These are phyloP conservation scores for Termitomyces sp. DNA, from an alignment of 768 basidiomycete genomes.

Conservation along the genomic window DNA sequence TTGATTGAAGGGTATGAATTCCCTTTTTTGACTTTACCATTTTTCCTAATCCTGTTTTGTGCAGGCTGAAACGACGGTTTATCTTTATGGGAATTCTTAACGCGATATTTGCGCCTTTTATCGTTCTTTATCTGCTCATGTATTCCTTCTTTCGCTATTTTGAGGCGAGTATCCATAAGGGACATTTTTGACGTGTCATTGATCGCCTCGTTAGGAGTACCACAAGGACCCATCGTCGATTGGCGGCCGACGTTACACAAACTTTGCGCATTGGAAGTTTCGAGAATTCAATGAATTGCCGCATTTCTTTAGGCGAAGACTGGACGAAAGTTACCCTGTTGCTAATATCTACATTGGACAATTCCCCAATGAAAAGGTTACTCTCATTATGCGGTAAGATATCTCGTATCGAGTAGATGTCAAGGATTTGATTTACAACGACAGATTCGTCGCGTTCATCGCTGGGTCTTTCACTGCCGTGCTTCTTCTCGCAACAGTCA, in stretches of 20 bases:
- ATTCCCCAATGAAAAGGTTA: constrained; percentile 93
- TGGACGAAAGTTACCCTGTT: constrained; percentile 83
- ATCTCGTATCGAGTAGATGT: neutral
- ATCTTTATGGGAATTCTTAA: constrained; percentile 98
- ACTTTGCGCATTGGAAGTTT: constrained; percentile 97
- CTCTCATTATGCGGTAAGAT: constrained; percentile 81
- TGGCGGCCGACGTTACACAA: constrained; percentile 87
- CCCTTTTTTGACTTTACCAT: neutral
- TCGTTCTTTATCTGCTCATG: constrained; percentile 92
- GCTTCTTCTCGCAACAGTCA: constrained; percentile 81
- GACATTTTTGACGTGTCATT: constrained; percentile 2
- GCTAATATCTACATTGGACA: constrained; percentile 97
- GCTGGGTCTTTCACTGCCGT: constrained; percentile 97
- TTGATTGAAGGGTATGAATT: constrained; percentile 72
- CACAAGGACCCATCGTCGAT: constrained; percentile 98
- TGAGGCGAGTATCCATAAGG: constrained; percentile 53
- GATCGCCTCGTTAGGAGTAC: constrained; percentile 67
- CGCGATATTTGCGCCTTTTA: constrained; percentile 93
- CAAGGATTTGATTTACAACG: neutral
- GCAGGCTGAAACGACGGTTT: constrained; percentile 76
- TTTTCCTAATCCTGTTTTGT: neutral
- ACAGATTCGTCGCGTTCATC: constrained; percentile 91
- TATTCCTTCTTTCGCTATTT: constrained; percentile 99
- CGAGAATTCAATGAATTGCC: constrained; percentile 98
- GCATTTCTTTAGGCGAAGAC: constrained; percentile 81